These are phyloP conservation scores for Coniochaeta sp. DNA, from an alignment of 2,329 filamentous ascomycete genomes.

Conservation along the genomic window DNA sequence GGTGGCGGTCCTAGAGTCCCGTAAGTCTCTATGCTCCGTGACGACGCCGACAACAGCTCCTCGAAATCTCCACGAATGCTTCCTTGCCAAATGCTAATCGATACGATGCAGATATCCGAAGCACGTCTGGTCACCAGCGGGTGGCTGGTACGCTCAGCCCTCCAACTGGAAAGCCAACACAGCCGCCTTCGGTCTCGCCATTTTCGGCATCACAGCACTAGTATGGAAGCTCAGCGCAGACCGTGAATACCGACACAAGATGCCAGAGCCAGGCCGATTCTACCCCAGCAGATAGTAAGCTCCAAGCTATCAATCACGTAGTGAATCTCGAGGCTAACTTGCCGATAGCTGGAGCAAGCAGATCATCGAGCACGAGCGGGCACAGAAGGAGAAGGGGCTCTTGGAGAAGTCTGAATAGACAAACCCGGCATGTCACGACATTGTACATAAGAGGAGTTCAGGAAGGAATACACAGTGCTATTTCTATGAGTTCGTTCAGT, in stretches of 20 bases:
- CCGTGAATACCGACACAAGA: slow-evolving; percentile 63
- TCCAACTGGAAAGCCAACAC: slow-evolving; percentile 95
- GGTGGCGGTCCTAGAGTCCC: slow-evolving; percentile 13
- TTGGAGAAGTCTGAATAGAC: slow-evolving; percentile 7
- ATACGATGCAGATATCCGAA: slow-evolving; percentile 71
- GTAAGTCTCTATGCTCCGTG: slow-evolving; percentile 14
- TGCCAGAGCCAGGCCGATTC: slow-evolving; percentile 73
- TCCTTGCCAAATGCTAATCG: slow-evolving; percentile 1
- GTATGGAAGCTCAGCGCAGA: slow-evolving; percentile 67
- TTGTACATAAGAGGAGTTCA: slow-evolving; percentile 3
- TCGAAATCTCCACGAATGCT: not conserved
- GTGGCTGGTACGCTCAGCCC: slow-evolving; percentile 96
- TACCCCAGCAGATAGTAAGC: slow-evolving; percentile 80
- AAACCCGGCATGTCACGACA: not conserved
- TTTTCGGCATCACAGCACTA: slow-evolving; percentile 56
- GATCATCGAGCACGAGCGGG: slow-evolving; percentile 35
- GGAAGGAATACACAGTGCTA: slow-evolving; percentile 1
- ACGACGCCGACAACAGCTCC: not conserved
- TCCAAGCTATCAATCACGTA: not conserved
- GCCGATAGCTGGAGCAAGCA: slow-evolving; percentile 33
- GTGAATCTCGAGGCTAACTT: not conserved
- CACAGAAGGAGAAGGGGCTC: slow-evolving; percentile 21
- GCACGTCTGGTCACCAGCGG: slow-evolving; percentile 97
- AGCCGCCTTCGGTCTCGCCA: slow-evolving; percentile 21
- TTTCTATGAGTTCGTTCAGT: not conserved